Evolutionary conservation across 257 asterid species (phyloP).

Genomic region (Fraxinus excelsior): DNA sequence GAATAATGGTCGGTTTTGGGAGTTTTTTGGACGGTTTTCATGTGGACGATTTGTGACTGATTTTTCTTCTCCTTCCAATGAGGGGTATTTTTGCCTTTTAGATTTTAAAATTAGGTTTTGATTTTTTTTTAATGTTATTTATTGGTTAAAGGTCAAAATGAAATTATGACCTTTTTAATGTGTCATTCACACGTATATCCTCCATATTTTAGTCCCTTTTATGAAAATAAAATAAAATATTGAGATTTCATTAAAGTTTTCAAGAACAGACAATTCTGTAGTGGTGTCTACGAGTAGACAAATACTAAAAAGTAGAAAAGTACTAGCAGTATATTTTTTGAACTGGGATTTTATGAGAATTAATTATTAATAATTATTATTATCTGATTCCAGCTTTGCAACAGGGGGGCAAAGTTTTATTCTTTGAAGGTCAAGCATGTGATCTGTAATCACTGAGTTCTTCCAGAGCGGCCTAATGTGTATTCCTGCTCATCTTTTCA

Average conservation of each 20-base stretch:
- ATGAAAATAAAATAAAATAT: too few species aligned
- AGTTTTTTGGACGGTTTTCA: too few species aligned
- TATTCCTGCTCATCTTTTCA: slow-evolving; percentile 25
- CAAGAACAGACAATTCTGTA: slow-evolving; percentile 32
- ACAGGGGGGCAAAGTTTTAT: slow-evolving; percentile 21
- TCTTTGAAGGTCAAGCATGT: slow-evolving; percentile 42
- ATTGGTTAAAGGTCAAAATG: too few species aligned
- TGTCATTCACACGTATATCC: too few species aligned
- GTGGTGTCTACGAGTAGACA: slow-evolving; percentile 24
- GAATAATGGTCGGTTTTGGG: too few species aligned
- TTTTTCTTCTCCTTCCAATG: too few species aligned
- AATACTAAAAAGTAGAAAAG: background rate
- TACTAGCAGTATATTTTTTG: slow-evolving; percentile 22
- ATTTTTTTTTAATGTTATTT: too few species aligned
- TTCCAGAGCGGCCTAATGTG: slow-evolving; percentile 23
- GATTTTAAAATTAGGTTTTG: too few species aligned
- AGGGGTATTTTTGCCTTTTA: too few species aligned
- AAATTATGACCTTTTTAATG: too few species aligned
- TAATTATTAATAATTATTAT: slow-evolving; percentile 10
- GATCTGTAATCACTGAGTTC: slow-evolving; percentile 40
- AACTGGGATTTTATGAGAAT: slow-evolving; percentile 24
- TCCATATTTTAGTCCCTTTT: too few species aligned
- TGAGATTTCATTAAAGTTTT: slow-evolving; percentile 38
- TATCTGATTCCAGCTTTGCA: slow-evolving; percentile 37
- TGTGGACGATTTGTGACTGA: too few species aligned